Evolutionary conservation across 1,139 yeast species (phyloP).

Genomic region (Yamadazyma buinensis): DNA sequence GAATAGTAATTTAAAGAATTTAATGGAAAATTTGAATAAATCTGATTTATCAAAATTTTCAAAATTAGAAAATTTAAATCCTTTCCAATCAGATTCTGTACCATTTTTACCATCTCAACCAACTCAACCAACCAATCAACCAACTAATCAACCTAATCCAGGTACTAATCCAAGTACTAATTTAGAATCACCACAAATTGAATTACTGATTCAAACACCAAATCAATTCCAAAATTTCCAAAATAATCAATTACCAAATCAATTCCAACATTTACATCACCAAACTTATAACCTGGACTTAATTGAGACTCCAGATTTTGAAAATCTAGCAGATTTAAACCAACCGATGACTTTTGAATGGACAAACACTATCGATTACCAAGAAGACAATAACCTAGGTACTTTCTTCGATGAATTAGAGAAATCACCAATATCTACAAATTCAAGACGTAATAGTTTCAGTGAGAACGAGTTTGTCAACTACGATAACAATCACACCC

Average conservation of each 20-base stretch:
- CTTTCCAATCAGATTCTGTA: conserved; percentile 5
- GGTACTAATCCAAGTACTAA: neutral
- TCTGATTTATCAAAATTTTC: neutral
- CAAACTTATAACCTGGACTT: neutral
- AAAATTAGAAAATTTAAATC: conserved; percentile 10
- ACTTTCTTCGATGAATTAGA: conserved; percentile 43
- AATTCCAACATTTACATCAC: neutral
- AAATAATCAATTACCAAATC: neutral
- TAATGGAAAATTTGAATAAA: conserved; percentile 27
- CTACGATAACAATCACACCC: neutral
- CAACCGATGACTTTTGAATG: conserved; percentile 29
- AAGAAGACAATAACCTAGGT: conserved; percentile 12
- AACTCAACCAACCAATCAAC: neutral
- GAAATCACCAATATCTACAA: conserved; percentile 23
- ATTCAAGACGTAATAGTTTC: conserved; percentile 14
- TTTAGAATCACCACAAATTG: too few species aligned
- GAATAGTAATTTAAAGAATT: conserved; percentile 35
- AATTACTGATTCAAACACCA: too few species aligned
- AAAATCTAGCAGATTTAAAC: conserved; percentile 2
- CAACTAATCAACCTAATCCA: neutral
- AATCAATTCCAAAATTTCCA: neutral
- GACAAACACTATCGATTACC: conserved; percentile 12
- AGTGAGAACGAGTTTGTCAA: conserved; percentile 5
- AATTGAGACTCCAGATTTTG: neutral
- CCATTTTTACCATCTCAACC: neutral